A percentile compares a stretch with the other conserved stretches of the same genome.
These are phyloP conservation scores for Diplogelasinospora grovesii DNA, from an alignment of 495 filamentous ascomycete species.

Conservation along the genomic window DNA sequence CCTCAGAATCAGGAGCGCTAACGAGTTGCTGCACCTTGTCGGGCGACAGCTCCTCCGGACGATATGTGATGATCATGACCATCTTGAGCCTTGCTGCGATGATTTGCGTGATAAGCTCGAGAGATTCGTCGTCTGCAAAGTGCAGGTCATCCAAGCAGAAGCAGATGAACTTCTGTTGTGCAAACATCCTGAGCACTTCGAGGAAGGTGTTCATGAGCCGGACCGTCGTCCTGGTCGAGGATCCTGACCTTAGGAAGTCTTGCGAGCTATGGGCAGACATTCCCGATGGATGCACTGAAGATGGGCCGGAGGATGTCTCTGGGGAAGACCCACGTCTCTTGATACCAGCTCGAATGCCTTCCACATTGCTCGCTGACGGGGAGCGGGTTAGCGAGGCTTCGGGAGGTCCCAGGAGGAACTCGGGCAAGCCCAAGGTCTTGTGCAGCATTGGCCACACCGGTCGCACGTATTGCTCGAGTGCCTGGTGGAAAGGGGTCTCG, in stretches of 20 bases:
- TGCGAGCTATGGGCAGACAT: constrained; percentile 48
- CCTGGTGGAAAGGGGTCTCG: constrained; percentile 72
- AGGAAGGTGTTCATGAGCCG: constrained; percentile 77
- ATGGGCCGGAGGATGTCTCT: constrained; percentile 23
- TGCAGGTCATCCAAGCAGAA: constrained; percentile 82
- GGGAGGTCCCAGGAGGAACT: constrained; percentile 52
- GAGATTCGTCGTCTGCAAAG: constrained; percentile 77
- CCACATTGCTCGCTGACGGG: constrained; percentile 14
- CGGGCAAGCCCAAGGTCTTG: constrained; percentile 70
- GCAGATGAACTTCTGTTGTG: constrained; percentile 71
- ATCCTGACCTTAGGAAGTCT: constrained; percentile 64
- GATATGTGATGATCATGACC: constrained; percentile 64
- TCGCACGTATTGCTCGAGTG: constrained; percentile 62
- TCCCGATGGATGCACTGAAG: constrained; percentile 13
- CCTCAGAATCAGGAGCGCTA: constrained; percentile 41
- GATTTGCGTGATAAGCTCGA: constrained; percentile 71
- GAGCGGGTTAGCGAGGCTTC: constrained; percentile 16
- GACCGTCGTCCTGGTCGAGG: constrained; percentile 66
- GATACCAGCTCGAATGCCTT: constrained; percentile 13
- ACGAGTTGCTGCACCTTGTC: constrained; percentile 41
- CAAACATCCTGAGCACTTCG: constrained; percentile 73
- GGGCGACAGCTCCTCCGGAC: constrained; percentile 45
- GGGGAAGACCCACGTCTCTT: constrained; percentile 39
- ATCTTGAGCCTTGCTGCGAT: constrained; percentile 66
- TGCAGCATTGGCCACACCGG: constrained; percentile 75